phyloP scores from a whole-genome alignment of 495 filamentous ascomycete species.

The Hypoxylon fragiforme region DNA sequence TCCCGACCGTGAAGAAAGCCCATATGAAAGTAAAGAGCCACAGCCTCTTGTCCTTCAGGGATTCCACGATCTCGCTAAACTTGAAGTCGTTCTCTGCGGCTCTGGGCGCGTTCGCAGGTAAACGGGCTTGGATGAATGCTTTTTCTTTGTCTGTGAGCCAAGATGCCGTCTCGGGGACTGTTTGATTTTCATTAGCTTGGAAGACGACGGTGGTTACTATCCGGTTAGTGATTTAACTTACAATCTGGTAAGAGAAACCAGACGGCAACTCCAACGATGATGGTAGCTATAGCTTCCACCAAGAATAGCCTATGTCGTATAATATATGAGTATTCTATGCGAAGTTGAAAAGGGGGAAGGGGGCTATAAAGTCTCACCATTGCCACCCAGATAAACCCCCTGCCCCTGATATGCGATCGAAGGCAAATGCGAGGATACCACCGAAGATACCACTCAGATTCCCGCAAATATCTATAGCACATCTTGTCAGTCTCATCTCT shows the following conservation, averaged over 20 bases:
- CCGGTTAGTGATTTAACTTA: conserved; percentile 12
- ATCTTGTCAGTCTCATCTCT: conserved; percentile 4
- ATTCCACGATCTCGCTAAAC: conserved; percentile 36
- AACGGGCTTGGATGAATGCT: conserved; percentile 48
- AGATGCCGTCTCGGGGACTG: conserved; percentile 45
- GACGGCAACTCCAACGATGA: conserved; percentile 38
- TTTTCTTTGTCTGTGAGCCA: conserved; percentile 49
- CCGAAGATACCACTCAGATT: conserved; percentile 43
- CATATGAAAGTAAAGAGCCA: conserved; percentile 46
- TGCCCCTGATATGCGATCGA: conserved; percentile 39
- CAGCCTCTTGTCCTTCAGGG: conserved; percentile 41
- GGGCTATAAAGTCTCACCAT: conserved; percentile 30
- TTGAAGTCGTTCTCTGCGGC: conserved; percentile 45
- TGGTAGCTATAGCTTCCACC: conserved; percentile 45
- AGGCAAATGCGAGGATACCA: conserved; percentile 48
- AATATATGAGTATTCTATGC: not conserved
- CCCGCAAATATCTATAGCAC: conserved; percentile 31
- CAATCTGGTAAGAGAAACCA: conserved; percentile 49
- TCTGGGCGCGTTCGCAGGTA: conserved; percentile 45
- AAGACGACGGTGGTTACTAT: not conserved
- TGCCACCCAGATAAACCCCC: conserved; percentile 48
- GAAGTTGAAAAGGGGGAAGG: too few relatives aligned
- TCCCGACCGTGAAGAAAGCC: conserved; percentile 48
- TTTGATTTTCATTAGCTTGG: conserved; percentile 2
- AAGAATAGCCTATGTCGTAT: conserved; percentile 39